Percentiles rank a stretch among this genome's conserved stretches.
phyloP scores from a whole-genome alignment of 352 stramenopile species.

The Lagenidium sp. region DNA sequence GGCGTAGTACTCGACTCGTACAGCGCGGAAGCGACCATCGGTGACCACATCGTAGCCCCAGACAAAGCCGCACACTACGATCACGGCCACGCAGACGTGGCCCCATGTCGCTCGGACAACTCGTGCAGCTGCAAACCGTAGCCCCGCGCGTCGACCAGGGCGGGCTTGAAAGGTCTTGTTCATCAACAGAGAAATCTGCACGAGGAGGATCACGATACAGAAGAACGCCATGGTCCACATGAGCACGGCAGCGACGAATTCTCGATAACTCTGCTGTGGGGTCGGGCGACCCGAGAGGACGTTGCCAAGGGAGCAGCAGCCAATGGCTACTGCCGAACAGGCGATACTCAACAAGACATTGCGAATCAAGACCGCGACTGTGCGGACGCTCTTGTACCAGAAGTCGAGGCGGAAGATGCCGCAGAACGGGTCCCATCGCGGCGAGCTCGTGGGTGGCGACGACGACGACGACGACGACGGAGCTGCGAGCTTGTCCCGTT shows the following conservation, averaged over 20 bases:
- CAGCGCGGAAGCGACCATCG: not conserved
- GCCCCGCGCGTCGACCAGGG: constrained; percentile 1
- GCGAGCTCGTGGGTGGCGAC: constrained; percentile 74
- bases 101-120: not conserved
- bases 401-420: constrained; percentile 45
- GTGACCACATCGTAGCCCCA: constrained; percentile 10
- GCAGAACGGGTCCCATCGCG: constrained; percentile 60
- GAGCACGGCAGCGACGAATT: constrained; percentile 17
- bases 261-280: constrained; percentile 6
- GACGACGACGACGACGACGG: too few species aligned
- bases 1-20: constrained; percentile 17
- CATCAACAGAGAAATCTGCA: constrained; percentile 17
- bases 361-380: constrained; percentile 59
- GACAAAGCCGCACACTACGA: not conserved
- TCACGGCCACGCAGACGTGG: not conserved
- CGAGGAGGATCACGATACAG: constrained; percentile 14
- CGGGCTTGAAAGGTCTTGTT: constrained; percentile 11
- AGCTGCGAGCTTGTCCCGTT: too few species aligned
- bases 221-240: constrained; percentile 22
- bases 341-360: not conserved
- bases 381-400: constrained; percentile 45
- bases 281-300: constrained; percentile 10
- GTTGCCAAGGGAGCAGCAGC: constrained; percentile 16
- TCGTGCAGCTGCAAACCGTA: not conserved
- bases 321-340: not conserved